These are phyloP conservation scores for Endoconidiophora laricicola DNA, from an alignment of 2,329 filamentous ascomycete species.

Conservation along the genomic window DNA sequence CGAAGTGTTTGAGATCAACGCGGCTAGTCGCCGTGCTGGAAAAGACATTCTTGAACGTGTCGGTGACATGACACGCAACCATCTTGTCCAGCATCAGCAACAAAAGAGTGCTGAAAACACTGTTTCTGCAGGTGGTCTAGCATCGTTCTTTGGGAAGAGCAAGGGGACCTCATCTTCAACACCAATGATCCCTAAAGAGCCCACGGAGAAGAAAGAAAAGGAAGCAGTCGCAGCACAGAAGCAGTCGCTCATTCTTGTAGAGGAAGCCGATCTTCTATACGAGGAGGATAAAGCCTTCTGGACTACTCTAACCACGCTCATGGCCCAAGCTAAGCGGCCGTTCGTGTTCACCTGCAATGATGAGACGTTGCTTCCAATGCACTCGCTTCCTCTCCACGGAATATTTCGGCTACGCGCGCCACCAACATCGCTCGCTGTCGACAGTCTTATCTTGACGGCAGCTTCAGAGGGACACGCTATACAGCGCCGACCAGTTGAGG, in stretches of 20 bases:
- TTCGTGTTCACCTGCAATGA: slow-evolving; percentile 94
- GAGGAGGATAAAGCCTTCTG: slow-evolving; percentile 95
- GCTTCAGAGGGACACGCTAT: slow-evolving; percentile 81
- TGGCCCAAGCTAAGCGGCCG: slow-evolving; percentile 71
- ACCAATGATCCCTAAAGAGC: slow-evolving; percentile 14
- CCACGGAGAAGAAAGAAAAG: slow-evolving; percentile 17
- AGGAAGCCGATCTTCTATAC: slow-evolving; percentile 86
- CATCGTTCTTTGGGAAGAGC: slow-evolving; percentile 17
- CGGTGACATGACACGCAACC: slow-evolving; percentile 93
- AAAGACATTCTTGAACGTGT: slow-evolving; percentile 84
- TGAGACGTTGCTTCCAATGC: slow-evolving; percentile 61
- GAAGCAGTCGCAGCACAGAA: slow-evolving; percentile 43
- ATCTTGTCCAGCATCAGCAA: slow-evolving; percentile 48
- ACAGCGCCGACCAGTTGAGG: slow-evolving; percentile 44
- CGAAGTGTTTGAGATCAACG: slow-evolving; percentile 88
- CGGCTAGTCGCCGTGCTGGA: slow-evolving; percentile 66
- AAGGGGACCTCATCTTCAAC: slow-evolving; percentile 20
- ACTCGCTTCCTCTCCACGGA: slow-evolving; percentile 62
- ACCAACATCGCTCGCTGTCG: slow-evolving; percentile 49
- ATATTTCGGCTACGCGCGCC: slow-evolving; percentile 62
- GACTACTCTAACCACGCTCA: slow-evolving; percentile 61
- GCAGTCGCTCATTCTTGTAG: slow-evolving; percentile 83
- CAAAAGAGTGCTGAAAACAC: background rate
- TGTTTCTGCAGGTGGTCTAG: slow-evolving; percentile 13
- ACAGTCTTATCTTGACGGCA: slow-evolving; percentile 67